These are phyloP conservation scores for Dovyalis caffra DNA, from an alignment of 345 rosid species.

Conservation along the genomic window DNA sequence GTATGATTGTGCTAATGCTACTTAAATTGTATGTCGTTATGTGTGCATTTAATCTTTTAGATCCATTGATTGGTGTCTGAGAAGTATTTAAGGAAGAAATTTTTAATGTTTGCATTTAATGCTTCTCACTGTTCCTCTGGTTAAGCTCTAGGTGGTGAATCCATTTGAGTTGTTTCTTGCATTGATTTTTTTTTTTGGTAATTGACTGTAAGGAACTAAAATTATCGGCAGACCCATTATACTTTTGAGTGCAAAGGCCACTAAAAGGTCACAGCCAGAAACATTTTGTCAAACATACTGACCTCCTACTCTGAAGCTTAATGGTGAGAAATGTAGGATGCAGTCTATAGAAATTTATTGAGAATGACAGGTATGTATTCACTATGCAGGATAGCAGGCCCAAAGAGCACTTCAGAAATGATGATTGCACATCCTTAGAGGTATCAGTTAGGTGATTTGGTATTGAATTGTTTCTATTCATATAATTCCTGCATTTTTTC, in stretches of 20 bases:
- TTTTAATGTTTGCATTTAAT: no score
- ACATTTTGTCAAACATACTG: neutral
- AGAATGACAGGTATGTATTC: neutral
- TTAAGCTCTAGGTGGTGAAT: neutral
- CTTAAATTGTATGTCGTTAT: neutral
- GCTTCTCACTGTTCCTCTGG: neutral
- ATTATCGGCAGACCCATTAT: neutral
- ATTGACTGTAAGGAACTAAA: neutral
- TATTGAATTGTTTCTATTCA: neutral
- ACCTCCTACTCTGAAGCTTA: neutral
- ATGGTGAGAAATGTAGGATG: neutral
- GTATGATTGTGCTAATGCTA: neutral
- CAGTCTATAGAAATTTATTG: neutral
- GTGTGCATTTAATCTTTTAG: neutral
- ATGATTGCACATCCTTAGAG: conserved; percentile 48
- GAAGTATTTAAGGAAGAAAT: neutral
- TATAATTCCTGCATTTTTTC: neutral
- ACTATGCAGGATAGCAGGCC: conserved; percentile 54
- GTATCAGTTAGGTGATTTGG: conserved; percentile 34
- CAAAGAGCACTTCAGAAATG: conserved; percentile 50
- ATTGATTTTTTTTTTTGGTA: neutral
- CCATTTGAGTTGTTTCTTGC: neutral
- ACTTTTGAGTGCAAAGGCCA: neutral
- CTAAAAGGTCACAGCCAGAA: neutral
- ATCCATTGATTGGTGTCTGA: neutral